Percentiles rank a stretch among this genome's conserved stretches.
These are phyloP conservation scores for Tarenaya hassleriana DNA, from an alignment of 345 rosid species.

Conservation along the genomic window DNA sequence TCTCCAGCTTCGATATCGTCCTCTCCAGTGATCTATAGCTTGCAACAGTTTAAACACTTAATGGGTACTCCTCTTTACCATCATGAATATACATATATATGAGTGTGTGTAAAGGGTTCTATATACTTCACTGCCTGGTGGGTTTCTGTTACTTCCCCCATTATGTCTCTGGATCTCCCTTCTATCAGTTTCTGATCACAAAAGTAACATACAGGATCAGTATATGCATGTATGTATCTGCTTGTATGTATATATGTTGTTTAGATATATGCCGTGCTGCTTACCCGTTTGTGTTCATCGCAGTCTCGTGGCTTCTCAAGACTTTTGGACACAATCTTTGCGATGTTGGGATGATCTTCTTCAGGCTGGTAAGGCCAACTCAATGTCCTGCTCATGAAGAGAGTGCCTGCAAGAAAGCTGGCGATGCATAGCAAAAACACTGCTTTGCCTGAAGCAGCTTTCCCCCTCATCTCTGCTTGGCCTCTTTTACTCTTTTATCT, in stretches of 20 bases:
- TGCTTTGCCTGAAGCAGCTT: constrained; percentile 57
- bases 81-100: too few relatives aligned
- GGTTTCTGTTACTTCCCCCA: constrained; percentile 62
- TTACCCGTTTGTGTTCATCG: constrained; percentile 75
- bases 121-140: constrained; percentile 51
- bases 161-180: constrained; percentile 47
- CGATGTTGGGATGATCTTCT: constrained; percentile 23
- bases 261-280: neutral
- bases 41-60: too few relatives aligned
- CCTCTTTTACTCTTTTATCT: constrained; percentile 16
- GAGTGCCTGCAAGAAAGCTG: constrained; percentile 69
- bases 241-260: neutral
- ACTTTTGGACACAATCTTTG: constrained; percentile 23
- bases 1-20: constrained; percentile 57
- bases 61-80: too few relatives aligned
- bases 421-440: constrained; percentile 51
- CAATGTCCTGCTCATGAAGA: constrained; percentile 47
- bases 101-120: too few relatives aligned
- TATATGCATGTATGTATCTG: neutral
- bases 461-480: constrained; percentile 53
- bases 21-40: constrained; percentile 74
- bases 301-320: constrained; percentile 37
- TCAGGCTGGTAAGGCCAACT: constrained; percentile 23
- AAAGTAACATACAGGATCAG: neutral
- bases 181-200: constrained; percentile 46